phyloP scores from a whole-genome alignment of 2,329 filamentous ascomycete genomes.

The Tolypocladium amazonense region DNA sequence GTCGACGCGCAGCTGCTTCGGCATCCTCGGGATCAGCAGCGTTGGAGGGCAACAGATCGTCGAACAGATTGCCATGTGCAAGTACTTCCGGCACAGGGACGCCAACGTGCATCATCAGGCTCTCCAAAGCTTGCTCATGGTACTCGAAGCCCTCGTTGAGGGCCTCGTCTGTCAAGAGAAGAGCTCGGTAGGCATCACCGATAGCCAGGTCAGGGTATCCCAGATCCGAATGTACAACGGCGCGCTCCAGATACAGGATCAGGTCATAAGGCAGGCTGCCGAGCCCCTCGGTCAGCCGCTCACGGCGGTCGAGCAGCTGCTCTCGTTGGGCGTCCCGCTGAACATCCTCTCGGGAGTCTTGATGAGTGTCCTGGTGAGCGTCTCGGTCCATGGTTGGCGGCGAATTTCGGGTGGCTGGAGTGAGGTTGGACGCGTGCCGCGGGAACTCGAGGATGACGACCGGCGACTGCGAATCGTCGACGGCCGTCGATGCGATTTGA shows the following conservation, averaged over 20 bases:
- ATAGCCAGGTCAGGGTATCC: conserved; percentile 84
- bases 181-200: conserved; percentile 80
- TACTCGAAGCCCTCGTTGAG: conserved; percentile 73
- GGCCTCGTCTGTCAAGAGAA: conserved; percentile 78
- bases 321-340: conserved; percentile 24
- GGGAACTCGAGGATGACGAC: background rate
- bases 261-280: conserved; percentile 46
- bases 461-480: background rate
- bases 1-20: conserved; percentile 22
- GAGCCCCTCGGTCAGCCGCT: conserved; percentile 45
- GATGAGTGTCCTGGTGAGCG: conserved; percentile 24
- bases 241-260: conserved; percentile 58
- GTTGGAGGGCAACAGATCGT: conserved; percentile 21
- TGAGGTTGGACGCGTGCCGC: background rate
- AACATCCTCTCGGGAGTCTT: background rate
- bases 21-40: conserved; percentile 21
- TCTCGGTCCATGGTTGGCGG: conserved; percentile 18
- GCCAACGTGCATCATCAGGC: conserved; percentile 26
- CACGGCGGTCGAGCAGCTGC: conserved; percentile 41
- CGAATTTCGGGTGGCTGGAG: background rate
- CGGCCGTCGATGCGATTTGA: background rate
- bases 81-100: conserved; percentile 33
- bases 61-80: conserved; percentile 28
- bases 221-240: conserved; percentile 58
- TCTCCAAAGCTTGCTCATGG: conserved; percentile 54